These are phyloP conservation scores for Cladosporium velox DNA, from an alignment of 2,329 filamentous ascomycete genomes.

Conservation along the genomic window DNA sequence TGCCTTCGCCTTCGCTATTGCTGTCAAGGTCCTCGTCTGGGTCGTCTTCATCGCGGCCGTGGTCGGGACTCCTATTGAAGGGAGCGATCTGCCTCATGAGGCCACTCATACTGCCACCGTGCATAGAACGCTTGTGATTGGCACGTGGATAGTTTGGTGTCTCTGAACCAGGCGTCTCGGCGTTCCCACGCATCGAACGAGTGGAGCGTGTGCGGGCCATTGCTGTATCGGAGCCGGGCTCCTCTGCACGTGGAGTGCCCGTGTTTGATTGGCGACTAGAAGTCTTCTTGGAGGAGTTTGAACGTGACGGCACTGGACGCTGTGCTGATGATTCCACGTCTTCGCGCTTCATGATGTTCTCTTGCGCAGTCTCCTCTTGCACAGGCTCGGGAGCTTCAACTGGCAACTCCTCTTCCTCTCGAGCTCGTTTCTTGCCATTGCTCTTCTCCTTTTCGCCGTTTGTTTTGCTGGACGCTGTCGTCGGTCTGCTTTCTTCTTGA, in stretches of 20 bases:
- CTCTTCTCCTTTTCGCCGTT: constrained; percentile 27
- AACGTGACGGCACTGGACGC: constrained; percentile 28
- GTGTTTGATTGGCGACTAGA: constrained; percentile 49
- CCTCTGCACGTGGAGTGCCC: constrained; percentile 45
- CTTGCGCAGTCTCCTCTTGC: constrained; percentile 21
- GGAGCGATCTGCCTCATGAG: constrained; percentile 43
- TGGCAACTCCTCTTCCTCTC: constrained; percentile 24
- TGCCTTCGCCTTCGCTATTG: constrained; percentile 16
- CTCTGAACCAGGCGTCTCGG: constrained; percentile 11
- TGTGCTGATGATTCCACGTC: constrained; percentile 52
- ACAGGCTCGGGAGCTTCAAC: constrained; percentile 22
- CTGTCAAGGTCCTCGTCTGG: constrained; percentile 28
- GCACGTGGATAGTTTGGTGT: constrained; percentile 15
- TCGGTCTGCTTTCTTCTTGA: constrained; percentile 46
- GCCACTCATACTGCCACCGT: constrained; percentile 36
- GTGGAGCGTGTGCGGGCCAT: constrained; percentile 48
- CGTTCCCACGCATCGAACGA: constrained; percentile 41
- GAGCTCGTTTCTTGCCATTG: constrained; percentile 23
- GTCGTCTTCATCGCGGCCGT: constrained; percentile 41
- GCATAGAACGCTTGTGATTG: constrained; percentile 4
- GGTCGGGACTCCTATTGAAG: constrained; percentile 41
- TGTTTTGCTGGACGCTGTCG: constrained; percentile 23
- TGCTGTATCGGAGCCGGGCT: constrained; percentile 29
- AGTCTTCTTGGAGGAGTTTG: constrained; percentile 36
- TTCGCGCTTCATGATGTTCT: constrained; percentile 22